These are phyloP conservation scores for Rhizopogon parksii DNA, from an alignment of 1,284 basidiomycete species.

Conservation along the genomic window DNA sequence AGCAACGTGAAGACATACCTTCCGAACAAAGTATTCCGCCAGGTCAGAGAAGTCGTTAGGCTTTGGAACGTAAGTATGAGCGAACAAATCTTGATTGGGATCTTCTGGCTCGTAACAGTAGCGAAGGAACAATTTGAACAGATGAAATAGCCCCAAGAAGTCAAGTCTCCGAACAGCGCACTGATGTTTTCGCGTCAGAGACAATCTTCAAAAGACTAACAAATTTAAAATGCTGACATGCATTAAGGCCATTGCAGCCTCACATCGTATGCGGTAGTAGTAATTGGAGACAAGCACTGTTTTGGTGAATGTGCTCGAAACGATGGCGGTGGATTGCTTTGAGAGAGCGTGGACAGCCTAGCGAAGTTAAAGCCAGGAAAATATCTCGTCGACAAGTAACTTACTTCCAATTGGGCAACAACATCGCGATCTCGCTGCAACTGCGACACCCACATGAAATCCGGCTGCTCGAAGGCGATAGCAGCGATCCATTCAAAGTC, in stretches of 20 bases:
- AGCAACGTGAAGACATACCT: conserved; percentile 42
- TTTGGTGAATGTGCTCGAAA: conserved; percentile 89
- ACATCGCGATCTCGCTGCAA: conserved; percentile 95
- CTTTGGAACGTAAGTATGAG: conserved; percentile 79
- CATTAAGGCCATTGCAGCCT: conserved; percentile 85
- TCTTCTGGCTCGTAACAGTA: conserved; percentile 88
- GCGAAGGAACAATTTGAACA: conserved; percentile 92
- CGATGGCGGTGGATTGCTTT: conserved; percentile 78
- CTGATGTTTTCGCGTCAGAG: conserved; percentile 31
- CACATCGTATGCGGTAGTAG: conserved; percentile 94
- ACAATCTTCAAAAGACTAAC: conserved; percentile 1
- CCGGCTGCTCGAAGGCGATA: conserved; percentile 91
- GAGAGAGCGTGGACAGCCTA: conserved; percentile 84
- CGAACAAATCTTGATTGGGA: conserved; percentile 72
- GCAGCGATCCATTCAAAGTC: conserved; percentile 98
- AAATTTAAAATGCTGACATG: conserved; percentile 47
- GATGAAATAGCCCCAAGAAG: conserved; percentile 89
- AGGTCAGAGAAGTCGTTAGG: conserved; percentile 93
- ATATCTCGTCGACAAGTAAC: conserved; percentile 18
- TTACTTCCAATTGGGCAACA: conserved; percentile 92
- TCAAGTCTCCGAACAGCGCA: conserved; percentile 78
- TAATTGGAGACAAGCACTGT: conserved; percentile 94
- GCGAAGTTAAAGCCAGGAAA: conserved; percentile 9
- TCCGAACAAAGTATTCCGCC: conserved; percentile 90
- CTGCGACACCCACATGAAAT: conserved; percentile 99